A percentile compares a stretch with the other conserved stretches of the same genome.
These are phyloP conservation scores for Nakaseomyces glabratus DNA, from an alignment of 1,139 yeast genomes.

Conservation along the genomic window DNA sequence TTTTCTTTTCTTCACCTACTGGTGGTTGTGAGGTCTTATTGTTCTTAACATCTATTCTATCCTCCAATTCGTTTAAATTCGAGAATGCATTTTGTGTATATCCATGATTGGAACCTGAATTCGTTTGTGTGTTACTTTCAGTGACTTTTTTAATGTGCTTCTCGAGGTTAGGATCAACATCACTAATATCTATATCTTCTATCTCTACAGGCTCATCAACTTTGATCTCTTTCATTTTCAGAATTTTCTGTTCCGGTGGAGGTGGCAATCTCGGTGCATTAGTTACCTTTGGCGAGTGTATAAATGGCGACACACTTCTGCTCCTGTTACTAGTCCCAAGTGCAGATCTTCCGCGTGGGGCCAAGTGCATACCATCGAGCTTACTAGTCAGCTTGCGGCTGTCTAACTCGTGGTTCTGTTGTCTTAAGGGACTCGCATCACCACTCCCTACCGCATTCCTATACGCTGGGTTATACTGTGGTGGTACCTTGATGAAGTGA, in stretches of 20 bases:
- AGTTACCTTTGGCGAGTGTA: neutral
- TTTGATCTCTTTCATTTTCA: conserved; percentile 17
- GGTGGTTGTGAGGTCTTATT: conserved; percentile 6
- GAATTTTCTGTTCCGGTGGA: conserved; percentile 29
- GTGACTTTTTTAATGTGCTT: conserved; percentile 18
- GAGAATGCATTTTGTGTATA: conserved; percentile 29
- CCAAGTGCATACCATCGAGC: neutral
- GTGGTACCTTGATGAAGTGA: conserved; percentile 27
- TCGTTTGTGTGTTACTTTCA: conserved; percentile 24
- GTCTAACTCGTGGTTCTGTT: neutral
- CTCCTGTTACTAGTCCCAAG: conserved; percentile 8
- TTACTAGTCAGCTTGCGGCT: neutral
- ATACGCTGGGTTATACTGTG: conserved; percentile 26
- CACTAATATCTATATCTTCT: conserved; percentile 21
- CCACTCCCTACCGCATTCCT: neutral
- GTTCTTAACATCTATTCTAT: conserved; percentile 15
- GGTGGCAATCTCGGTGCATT: conserved; percentile 29
- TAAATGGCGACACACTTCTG: conserved; percentile 12
- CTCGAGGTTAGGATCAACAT: conserved; percentile 17
- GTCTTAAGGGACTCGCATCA: conserved; percentile 6
- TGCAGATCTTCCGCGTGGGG: neutral
- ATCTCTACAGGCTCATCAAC: conserved; percentile 14
- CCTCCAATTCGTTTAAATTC: conserved; percentile 30
- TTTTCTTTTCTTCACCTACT: conserved; percentile 8
- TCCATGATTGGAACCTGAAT: conserved; percentile 26